Conservation (phyloP, 2,329 filamentous ascomycete species). For the Exserohilum rostratum region DNA sequence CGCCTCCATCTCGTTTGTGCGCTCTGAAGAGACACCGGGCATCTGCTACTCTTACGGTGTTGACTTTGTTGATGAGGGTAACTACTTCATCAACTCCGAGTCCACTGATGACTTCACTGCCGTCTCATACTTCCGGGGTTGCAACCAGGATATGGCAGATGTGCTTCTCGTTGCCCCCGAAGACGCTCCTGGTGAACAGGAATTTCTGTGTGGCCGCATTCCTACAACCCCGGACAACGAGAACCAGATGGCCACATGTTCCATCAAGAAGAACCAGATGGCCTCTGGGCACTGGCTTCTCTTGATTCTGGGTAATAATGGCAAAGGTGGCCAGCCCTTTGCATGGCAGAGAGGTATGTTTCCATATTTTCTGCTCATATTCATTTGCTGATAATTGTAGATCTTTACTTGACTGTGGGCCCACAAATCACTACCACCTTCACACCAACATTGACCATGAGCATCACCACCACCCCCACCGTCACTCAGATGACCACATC, state of each 20-base stretch:
- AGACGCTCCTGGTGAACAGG: slow-evolving; percentile 45
- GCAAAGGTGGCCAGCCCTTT: slow-evolving; percentile 49
- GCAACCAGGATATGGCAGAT: slow-evolving; percentile 49
- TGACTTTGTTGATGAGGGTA: slow-evolving; percentile 52
- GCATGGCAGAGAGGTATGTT: slow-evolving; percentile 53
- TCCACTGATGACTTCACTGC: slow-evolving; percentile 52
- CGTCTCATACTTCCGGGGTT: slow-evolving; percentile 53
- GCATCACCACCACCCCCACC: slow-evolving; percentile 37
- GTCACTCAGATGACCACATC: slow-evolving; percentile 31
- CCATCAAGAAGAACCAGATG: slow-evolving; percentile 52
- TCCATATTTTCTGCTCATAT: slow-evolving; percentile 14
- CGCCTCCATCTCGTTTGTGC: slow-evolving; percentile 32
- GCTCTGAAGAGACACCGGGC: slow-evolving; percentile 20
- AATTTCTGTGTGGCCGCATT: slow-evolving; percentile 51
- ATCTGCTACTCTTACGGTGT: slow-evolving; percentile 48
- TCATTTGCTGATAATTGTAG: slow-evolving; percentile 20
- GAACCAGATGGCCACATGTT: slow-evolving; percentile 51
- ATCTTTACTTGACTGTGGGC: slow-evolving; percentile 43
- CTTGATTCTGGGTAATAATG: slow-evolving; percentile 55
- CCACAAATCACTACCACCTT: slow-evolving; percentile 39
- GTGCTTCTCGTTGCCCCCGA: slow-evolving; percentile 49
- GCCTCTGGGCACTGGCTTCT: slow-evolving; percentile 53
- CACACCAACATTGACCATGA: slow-evolving; percentile 44
- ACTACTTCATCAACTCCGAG: slow-evolving; percentile 55
- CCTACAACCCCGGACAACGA: slow-evolving; percentile 49